Evolutionary conservation across 2,329 filamentous ascomycete species (phyloP), one percentile per base, ranked within the genome.

Genomic region (Claviceps spartinae): DNA sequence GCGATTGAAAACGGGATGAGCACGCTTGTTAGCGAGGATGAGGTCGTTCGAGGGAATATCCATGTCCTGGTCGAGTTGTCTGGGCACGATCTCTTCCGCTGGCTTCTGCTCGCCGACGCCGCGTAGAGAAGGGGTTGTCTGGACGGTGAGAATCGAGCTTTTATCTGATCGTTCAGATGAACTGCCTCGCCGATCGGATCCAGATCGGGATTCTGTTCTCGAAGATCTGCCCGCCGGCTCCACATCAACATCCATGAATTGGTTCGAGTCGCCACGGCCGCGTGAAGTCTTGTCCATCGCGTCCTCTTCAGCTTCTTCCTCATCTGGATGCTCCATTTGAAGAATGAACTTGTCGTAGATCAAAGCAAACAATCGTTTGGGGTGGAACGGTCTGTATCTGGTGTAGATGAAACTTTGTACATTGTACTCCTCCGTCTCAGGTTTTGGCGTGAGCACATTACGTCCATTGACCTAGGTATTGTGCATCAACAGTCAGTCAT

Each of bases 391-490:
- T 0, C 76, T 69, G 7, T 77, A 71, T 0, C 79, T 76, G 1
- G 73, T 71, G 62, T 88, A 88, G 13, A 88, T 79, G 57, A 86
- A 86, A 61, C 79, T 87, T 38, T 79, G 76, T 11, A 88, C 82
- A 7, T 81, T 82, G 60, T 86, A 86, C 71, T 86, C 83, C 51
- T 86, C 72, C 0, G 82, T 86, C 66, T 87, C 83, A 0, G 83
- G 84, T 61, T 79, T 85, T 0, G 82, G 82, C 0, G 79, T 81
- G 48, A 83, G 62, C 2, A 75, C 73, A 26, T 78, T 78, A 16
- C 65, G 65, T 0, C 71, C 72, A 46, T 73, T 73, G 38, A 72
- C 67, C 67, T 71, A 8, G 42, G 20, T 43, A 9, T 43, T 22
- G 11, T 13, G 9, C 3, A n/a, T 9, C 7, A 41, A 20, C 14